Percentiles rank a stretch among this genome's conserved stretches.
phyloP scores from a whole-genome alignment of 768 basidiomycete species.

The Pholiota molesta region DNA sequence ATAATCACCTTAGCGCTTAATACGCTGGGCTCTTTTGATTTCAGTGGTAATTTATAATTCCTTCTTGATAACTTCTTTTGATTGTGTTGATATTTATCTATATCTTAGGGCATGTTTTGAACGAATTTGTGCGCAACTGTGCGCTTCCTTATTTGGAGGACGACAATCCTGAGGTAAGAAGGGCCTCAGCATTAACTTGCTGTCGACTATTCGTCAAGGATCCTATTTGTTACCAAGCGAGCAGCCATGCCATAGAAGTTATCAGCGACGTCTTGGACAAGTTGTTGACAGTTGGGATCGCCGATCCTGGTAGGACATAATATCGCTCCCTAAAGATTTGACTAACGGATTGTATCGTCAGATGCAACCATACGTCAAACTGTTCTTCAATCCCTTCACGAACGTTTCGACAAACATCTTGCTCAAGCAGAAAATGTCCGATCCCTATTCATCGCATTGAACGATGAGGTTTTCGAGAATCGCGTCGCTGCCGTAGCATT shows the following conservation, averaged over 20 bases:
- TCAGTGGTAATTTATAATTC: constrained; percentile 63
- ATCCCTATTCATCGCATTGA: constrained; percentile 94
- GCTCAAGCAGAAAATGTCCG: constrained; percentile 99
- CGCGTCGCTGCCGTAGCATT: constrained; percentile 87
- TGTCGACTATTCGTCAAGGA: constrained; percentile 92
- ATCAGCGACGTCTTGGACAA: constrained; percentile 99
- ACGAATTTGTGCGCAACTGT: constrained; percentile 92
- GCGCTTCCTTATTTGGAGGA: constrained; percentile 94
- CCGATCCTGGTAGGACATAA: constrained; percentile 78
- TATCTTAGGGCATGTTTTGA: constrained; percentile 79
- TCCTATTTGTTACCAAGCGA: constrained; percentile 94
- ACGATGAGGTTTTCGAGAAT: constrained; percentile 95
- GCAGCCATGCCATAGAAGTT: constrained; percentile 94
- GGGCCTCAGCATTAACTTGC: constrained; percentile 90
- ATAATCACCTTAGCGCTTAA: constrained; percentile 80
- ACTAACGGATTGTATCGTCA: constrained; percentile 24
- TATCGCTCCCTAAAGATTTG: not conserved
- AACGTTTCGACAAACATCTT: constrained; percentile 94
- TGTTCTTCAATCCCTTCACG: constrained; percentile 85
- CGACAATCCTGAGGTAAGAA: constrained; percentile 84
- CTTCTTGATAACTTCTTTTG: not conserved
- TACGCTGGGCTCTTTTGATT: constrained; percentile 92
- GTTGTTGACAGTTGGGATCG: constrained; percentile 90
- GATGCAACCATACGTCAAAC: constrained; percentile 84
- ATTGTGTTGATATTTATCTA: not conserved